These are phyloP conservation scores for Effrenium voratum DNA, from an alignment of 73 alveolate genomes.

Conservation along the genomic window DNA sequence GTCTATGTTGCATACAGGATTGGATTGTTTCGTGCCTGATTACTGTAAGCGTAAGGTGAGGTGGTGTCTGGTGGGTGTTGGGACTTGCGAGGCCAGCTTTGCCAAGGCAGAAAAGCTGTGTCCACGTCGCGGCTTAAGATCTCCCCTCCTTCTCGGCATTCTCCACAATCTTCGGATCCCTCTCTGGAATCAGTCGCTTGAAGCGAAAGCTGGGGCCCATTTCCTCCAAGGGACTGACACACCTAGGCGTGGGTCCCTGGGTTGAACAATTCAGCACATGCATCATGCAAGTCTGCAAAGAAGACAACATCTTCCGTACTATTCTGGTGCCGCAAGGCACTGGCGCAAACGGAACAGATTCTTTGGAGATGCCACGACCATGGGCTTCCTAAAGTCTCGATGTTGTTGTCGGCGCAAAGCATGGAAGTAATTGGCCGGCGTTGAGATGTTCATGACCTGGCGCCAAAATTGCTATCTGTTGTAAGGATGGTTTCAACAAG, in stretches of 20 bases:
- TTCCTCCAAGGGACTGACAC: conserved; percentile 52
- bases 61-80: too few relatives aligned
- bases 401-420: conserved; percentile 97
- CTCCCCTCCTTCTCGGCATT: conserved; percentile 47
- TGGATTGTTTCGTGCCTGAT: too few relatives aligned
- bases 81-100: too few relatives aligned
- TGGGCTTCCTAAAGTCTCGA: conserved; percentile 98
- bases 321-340: background rate
- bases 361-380: conserved; percentile 97
- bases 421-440: conserved; percentile 99
- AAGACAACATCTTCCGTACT: background rate
- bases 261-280: too few relatives aligned
- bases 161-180: conserved; percentile 60
- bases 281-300: too few relatives aligned
- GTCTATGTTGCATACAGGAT: too few relatives aligned
- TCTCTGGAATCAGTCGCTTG: conserved; percentile 59
- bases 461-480: background rate
- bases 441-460: conserved; percentile 97
- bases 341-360: conserved; percentile 96
- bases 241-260: too few relatives aligned
- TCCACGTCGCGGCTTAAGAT: too few relatives aligned
- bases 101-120: too few relatives aligned
- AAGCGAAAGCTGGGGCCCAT: conserved; percentile 83
- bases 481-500: conserved; percentile 10
- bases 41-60: too few relatives aligned